phyloP scores from a whole-genome alignment of 192 early-diverging fungal genomes.

The Rhizoclosmatium globosum region DNA sequence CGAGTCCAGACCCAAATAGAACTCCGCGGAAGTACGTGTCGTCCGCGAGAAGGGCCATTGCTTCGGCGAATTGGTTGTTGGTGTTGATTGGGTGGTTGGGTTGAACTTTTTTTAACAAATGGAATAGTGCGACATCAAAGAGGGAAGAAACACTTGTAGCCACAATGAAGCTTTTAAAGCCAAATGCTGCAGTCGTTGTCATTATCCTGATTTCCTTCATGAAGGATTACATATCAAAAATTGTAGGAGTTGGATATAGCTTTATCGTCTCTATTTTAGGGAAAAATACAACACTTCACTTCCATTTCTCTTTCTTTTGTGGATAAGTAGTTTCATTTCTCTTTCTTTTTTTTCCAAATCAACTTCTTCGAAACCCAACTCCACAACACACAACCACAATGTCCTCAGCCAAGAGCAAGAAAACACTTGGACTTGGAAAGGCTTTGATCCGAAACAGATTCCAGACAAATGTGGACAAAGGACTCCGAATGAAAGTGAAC shows the following conservation, averaged over 20 bases:
- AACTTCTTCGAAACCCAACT: neutral
- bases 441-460: constrained; percentile 57
- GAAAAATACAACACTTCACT: neutral
- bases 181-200: too few relatives aligned
- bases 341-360: neutral
- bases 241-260: too few relatives aligned
- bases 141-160: too few relatives aligned
- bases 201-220: too few relatives aligned
- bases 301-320: neutral
- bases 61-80: too few relatives aligned
- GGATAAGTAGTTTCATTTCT: neutral
- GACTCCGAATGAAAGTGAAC: constrained; percentile 46
- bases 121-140: too few relatives aligned
- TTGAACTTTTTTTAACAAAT: too few relatives aligned
- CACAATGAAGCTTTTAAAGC: too few relatives aligned
- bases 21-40: constrained; percentile 44
- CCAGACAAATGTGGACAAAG: constrained; percentile 39
- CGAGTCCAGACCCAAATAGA: constrained; percentile 43
- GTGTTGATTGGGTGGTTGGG: too few relatives aligned
- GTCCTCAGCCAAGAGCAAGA: constrained; percentile 46
- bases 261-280: too few relatives aligned
- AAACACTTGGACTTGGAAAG: constrained; percentile 55
- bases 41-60: neutral
- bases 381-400: neutral
- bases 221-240: too few relatives aligned